Evolutionary conservation across 164 flowering plant genomes (phyloP).

Genomic region (Vitis riparia): DNA sequence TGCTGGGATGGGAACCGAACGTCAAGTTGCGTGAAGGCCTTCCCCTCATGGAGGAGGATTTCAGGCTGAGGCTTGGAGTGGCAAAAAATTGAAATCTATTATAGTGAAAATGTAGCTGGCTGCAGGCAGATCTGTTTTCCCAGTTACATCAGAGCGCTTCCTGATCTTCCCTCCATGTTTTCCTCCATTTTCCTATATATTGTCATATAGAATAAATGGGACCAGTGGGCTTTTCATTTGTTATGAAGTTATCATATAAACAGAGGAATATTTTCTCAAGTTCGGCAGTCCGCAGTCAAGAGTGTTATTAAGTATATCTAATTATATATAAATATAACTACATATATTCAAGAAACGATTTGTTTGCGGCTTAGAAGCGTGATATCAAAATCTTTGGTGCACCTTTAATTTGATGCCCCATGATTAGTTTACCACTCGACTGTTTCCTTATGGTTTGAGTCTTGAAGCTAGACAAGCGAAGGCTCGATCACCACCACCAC

Average conservation of each 20-base stretch:
- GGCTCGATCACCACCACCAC: too few species aligned
- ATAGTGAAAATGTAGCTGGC: background rate
- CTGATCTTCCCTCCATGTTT: background rate
- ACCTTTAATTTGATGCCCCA: too few species aligned
- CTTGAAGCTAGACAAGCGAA: too few species aligned
- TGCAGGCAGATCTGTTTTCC: background rate
- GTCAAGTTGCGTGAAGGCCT: constrained; percentile 66
- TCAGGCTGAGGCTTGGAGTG: constrained; percentile 58
- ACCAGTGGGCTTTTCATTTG: background rate
- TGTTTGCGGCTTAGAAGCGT: too few species aligned
- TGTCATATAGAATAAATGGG: background rate
- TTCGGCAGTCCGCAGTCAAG: too few species aligned
- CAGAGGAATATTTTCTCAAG: background rate
- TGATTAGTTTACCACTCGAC: too few species aligned
- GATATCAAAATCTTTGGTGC: too few species aligned
- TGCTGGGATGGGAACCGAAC: constrained; percentile 76
- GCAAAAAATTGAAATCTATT: constrained; percentile 18
- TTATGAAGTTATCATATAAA: background rate
- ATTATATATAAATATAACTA: too few species aligned
- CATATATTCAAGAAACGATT: too few species aligned
- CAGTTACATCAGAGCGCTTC: background rate
- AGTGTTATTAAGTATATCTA: too few species aligned
- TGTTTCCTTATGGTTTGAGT: too few species aligned
- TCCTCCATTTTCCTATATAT: background rate
- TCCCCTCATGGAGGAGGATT: constrained; percentile 78